Base-by-base conservation (phyloP, 2,329 filamentous ascomycete genomes). In the Penicillium decumbens region DNA sequence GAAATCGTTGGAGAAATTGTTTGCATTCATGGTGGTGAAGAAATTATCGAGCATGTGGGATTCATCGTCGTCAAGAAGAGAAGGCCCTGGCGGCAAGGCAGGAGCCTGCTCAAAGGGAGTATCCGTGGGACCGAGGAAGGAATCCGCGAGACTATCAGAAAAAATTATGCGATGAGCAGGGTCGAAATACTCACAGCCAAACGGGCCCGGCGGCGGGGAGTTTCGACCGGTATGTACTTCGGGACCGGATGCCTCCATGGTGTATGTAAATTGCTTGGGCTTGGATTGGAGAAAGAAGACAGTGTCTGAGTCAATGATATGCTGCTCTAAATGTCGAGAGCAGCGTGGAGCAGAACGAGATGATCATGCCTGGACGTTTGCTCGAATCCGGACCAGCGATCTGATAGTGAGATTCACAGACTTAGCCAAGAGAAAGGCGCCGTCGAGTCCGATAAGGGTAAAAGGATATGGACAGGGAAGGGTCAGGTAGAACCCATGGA, bases 81-180 rank as follows among this genome's bases (percentile, higher is more conserved):
- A 80, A 32, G 78, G 78, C n/a, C 84, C 84, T 2, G 79, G 79
- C 8, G 83, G 80, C 41, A 81, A 81, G 43, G 82, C 80, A 38
- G 84, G 83, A 45, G 83, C 77, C 56, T 79, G 58, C 69, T 72
- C 71, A 52, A 65, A 68, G 18, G 63, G 61, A 40, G 59, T 67
- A 59, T 71, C 71, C 54, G 64, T 62, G 30, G 64, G 54, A 1
- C 63, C 57, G 43, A 68, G 62, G 38, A 70, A 65, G 10, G 63
- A 62, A 61, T 71, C 68, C 70, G 35, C 23, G 40, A 20, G 23
- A 12, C 12, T 39, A 44, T 51, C 27, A 47, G 42, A 25, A 8
- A 39, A 12, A 41, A 23, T 1, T 32, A 5, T 8, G n/a, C n/a
- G 13, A 40, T 24, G 20, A 40, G 20, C 12, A 25, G n/a, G 13